A percentile compares a stretch with the other conserved stretches of the same genome.
These are phyloP conservation scores for Oryza officinalis DNA, from an alignment of 176 grass and related monocot species.

Conservation along the genomic window DNA sequence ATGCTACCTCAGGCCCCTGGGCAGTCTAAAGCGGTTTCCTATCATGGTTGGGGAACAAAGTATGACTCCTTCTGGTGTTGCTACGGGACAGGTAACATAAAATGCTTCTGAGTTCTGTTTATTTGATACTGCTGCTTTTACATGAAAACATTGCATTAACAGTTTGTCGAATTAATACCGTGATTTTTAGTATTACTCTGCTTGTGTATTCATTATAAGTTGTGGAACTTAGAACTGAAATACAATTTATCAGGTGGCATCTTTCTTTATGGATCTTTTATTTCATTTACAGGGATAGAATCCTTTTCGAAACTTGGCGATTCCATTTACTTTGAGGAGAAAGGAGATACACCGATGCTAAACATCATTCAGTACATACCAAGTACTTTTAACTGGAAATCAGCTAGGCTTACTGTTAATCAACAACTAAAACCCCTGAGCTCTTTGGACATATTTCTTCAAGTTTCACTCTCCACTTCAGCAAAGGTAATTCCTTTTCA, in stretches of 20 bases:
- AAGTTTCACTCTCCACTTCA: conserved; percentile 62
- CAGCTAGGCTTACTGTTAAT: conserved; percentile 57
- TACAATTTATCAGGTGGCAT: neutral
- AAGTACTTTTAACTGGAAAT: conserved; percentile 77
- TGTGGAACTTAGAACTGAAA: neutral
- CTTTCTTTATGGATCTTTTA: conserved; percentile 15
- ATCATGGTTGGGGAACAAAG: conserved; percentile 94
- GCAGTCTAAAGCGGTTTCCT: conserved; percentile 77
- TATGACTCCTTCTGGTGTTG: conserved; percentile 96
- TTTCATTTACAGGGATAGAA: conserved; percentile 66
- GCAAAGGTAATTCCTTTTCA: conserved; percentile 42
- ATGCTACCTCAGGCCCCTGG: conserved; percentile 86
- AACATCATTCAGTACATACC: conserved; percentile 87
- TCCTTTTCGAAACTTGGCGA: conserved; percentile 95
- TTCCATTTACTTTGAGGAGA: conserved; percentile 98
- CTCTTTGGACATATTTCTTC: conserved; percentile 57
- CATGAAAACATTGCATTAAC: neutral
- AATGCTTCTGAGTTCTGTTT: conserved; percentile 1
- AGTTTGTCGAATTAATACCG: neutral
- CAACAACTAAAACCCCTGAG: conserved; percentile 60
- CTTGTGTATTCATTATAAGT: neutral
- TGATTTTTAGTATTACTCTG: neutral
- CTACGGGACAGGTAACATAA: conserved; percentile 82
- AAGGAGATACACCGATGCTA: conserved; percentile 57
- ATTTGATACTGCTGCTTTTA: neutral